Base-by-base conservation (phyloP, 345 rosid species). In the Citrus hindsii region DNA sequence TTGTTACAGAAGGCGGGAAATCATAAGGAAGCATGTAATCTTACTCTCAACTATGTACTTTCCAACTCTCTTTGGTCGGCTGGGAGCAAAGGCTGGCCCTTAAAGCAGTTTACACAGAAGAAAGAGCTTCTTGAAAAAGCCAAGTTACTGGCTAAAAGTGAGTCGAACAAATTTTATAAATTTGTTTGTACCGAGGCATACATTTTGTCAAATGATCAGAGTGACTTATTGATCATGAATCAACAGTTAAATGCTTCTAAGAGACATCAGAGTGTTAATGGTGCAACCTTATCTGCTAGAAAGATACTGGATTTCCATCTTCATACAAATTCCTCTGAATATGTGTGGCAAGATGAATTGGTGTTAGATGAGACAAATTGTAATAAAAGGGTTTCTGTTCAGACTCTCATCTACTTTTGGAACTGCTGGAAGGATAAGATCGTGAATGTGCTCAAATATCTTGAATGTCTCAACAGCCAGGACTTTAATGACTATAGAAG, bases 71-170 rank as follows among this genome's bases (percentile, higher is more conserved):
- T 89, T 1, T 89, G 89, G 93, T 73, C 70, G 10, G 32, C 63
- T 28, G 83, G 81, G 74, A 71, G 82, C 79, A 67, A 53, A 35
- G 92, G 88, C 13, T 89, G 92, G 91, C 90, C 89, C 9, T 78
- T 86, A 53, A 83, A 86, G 82, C 82, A 69, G 61, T 86, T 86
- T 79, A 25, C 28, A 3, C 67, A 69, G 16, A 74, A 81, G 76
- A 80, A 83, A 68, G 76, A 82, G 51, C 85, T 87, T 64, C 10
- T 89, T 25, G 63, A 48, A 24, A 86, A 81, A 66, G 90, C 91
- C 22, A 80, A 82, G 73, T 79, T 76, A 22, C 75, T 84, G 6
- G 85, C 91, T 5, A 16, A 64, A 71, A 69, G 28, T n/a, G 80
- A 22, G 5, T 76, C 86, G 6, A 12, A 16, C 66, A 75, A 80